A percentile compares a stretch with the other conserved stretches of the same genome.
These are phyloP conservation scores for Neoboletus magnificus DNA, from an alignment of 768 basidiomycete species.

Conservation along the genomic window DNA sequence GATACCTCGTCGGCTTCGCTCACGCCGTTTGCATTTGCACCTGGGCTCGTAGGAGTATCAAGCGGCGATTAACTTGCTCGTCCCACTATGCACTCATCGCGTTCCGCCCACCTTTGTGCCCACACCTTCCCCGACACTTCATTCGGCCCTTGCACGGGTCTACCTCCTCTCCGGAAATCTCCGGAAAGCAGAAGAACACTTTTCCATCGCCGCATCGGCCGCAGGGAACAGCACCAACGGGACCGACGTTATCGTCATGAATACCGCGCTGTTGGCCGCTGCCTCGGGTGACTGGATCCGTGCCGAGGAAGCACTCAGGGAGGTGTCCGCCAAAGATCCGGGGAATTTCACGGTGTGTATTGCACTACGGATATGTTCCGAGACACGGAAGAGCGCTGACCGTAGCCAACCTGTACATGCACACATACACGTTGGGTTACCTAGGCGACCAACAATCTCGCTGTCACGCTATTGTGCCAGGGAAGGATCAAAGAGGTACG, in stretches of 20 bases:
- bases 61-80: constrained; percentile 65
- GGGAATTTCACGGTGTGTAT: constrained; percentile 54
- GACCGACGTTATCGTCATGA: constrained; percentile 52
- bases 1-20: not conserved
- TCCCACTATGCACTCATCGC: constrained; percentile 55
- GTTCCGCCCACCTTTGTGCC: constrained; percentile 8
- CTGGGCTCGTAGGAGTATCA: constrained; percentile 2
- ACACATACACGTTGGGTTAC: not conserved
- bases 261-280: constrained; percentile 60
- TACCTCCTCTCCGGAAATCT: constrained; percentile 75
- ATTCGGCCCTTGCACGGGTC: constrained; percentile 67
- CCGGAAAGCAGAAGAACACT: constrained; percentile 54
- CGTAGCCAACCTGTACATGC: not conserved
- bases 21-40: not conserved
- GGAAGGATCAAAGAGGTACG: constrained; percentile 70
- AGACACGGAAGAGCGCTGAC: not conserved
- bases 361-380: no score
- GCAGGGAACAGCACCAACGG: constrained; percentile 42
- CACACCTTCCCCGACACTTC: constrained; percentile 50
- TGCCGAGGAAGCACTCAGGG: constrained; percentile 45
- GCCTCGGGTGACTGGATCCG: constrained; percentile 69
- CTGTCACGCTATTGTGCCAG: constrained; percentile 66
- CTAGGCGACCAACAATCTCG: constrained; percentile 74
- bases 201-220: constrained; percentile 40
- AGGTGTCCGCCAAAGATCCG: constrained; percentile 48